Evolutionary conservation across 148 eudicot genomes (phyloP).

Genomic region (Dysphania ambrosioides): DNA sequence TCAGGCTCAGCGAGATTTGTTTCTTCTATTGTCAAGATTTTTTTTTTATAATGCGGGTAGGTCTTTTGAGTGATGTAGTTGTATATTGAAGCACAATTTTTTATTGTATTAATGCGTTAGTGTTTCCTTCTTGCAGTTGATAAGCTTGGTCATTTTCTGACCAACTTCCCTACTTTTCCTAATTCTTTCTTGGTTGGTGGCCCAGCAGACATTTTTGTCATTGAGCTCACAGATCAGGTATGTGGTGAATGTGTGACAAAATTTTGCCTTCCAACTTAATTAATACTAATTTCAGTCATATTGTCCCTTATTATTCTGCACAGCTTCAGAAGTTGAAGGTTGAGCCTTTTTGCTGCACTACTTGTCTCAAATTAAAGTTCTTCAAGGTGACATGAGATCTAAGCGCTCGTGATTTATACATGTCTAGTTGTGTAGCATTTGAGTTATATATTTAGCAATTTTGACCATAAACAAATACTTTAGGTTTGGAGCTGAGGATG

Average conservation of each 20-base stretch:
- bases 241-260: neutral
- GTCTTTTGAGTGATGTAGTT: conserved; percentile 6
- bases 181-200: conserved; percentile 87
- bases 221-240: conserved; percentile 90
- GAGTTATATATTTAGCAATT: neutral
- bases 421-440: neutral
- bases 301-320: conserved; percentile 15
- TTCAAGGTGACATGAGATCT: conserved; percentile 51
- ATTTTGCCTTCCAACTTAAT: neutral
- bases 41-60: conserved; percentile 69
- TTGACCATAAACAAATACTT: conserved; percentile 8
- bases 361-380: conserved; percentile 64
- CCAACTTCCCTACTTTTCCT: conserved; percentile 73
- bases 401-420: neutral
- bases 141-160: conserved; percentile 63
- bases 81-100: neutral
- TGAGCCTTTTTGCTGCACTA: conserved; percentile 92
- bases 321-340: conserved; percentile 93
- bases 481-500: conserved; percentile 91
- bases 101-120: conserved; percentile 17
- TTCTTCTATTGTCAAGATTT: conserved; percentile 86
- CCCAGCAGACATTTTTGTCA: conserved; percentile 77
- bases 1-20: conserved; percentile 85
- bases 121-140: conserved; percentile 45
- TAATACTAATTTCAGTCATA: neutral